phyloP scores from a whole-genome alignment of 2,329 filamentous ascomycete genomes.

The Teratosphaeriaceae sp. region DNA sequence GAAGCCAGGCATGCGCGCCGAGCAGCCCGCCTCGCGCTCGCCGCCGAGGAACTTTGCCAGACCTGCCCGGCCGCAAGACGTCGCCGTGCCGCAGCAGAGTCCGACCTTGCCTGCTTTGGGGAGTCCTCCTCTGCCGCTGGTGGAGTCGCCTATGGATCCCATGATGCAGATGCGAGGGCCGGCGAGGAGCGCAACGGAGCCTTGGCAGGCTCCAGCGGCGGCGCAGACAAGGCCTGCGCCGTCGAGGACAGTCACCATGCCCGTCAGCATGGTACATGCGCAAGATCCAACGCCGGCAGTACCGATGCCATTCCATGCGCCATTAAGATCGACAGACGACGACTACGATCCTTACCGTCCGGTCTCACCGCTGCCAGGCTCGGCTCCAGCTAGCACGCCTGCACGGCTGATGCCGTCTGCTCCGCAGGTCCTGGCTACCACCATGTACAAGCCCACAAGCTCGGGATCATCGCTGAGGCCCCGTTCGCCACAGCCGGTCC shows the following conservation, averaged over 20 bases:
- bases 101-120: conserved; percentile 4
- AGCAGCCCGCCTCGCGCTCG: conserved; percentile 18
- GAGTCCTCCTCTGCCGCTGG: conserved; percentile 9
- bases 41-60: conserved; percentile 13
- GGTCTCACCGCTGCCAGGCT: conserved; percentile 9
- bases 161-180: conserved; percentile 9
- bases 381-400: too few species aligned
- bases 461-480: conserved; percentile 2
- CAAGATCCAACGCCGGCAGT: not conserved
- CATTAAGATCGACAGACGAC: not conserved
- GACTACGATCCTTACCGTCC: conserved; percentile 14
- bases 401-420: not conserved
- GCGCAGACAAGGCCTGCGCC: not conserved
- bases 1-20: conserved; percentile 20
- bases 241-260: conserved; percentile 5
- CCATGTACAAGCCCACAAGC: not conserved
- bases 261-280: conserved; percentile 2
- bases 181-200: not conserved
- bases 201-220: not conserved
- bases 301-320: not conserved
- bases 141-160: conserved; percentile 31
- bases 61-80: conserved; percentile 6
- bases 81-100: conserved; percentile 1
- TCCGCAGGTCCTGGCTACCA: not conserved
- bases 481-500: conserved; percentile 8